Conservation (phyloP, 371 early-diverging fungal genomes). For the Mortierella sp. region DNA sequence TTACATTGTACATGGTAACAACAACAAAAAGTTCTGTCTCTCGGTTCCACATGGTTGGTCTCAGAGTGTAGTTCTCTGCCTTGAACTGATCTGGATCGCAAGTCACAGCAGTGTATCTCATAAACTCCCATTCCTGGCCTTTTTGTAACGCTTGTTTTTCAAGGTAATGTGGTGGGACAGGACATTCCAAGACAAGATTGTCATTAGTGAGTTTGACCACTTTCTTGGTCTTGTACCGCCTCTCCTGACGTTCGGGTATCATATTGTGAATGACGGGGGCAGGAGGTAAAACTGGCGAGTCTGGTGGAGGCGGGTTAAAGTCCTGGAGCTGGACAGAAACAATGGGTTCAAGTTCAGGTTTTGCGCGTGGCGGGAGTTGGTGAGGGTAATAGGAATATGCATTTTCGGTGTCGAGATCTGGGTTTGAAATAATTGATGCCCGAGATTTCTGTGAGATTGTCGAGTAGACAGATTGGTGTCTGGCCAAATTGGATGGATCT, state of each 20-base stretch:
- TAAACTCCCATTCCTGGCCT: slow-evolving; percentile 72
- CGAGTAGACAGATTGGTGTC: slow-evolving; percentile 49
- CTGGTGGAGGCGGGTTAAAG: slow-evolving; percentile 31
- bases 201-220: slow-evolving; percentile 61
- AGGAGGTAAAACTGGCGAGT: slow-evolving; percentile 49
- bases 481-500: slow-evolving; percentile 34
- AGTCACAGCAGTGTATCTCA: slow-evolving; percentile 83
- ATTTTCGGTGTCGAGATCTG: slow-evolving; percentile 46
- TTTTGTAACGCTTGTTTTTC: slow-evolving; percentile 54
- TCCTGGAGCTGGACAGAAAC: slow-evolving; percentile 36
- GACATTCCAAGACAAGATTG: slow-evolving; percentile 68
- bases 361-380: slow-evolving; percentile 22
- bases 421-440: slow-evolving; percentile 41
- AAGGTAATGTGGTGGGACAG: slow-evolving; percentile 63
- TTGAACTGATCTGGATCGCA: slow-evolving; percentile 68
- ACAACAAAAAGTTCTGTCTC: slow-evolving; percentile 76
- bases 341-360: slow-evolving; percentile 17
- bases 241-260: slow-evolving; percentile 62
- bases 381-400: slow-evolving; percentile 51
- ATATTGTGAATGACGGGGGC: slow-evolving; percentile 56
- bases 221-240: slow-evolving; percentile 62
- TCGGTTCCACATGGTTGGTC: slow-evolving; percentile 62
- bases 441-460: slow-evolving; percentile 36
- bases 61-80: slow-evolving; percentile 58
- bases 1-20: slow-evolving; percentile 80